phyloP scores from a whole-genome alignment of 2,329 filamentous ascomycete species.

The Triangularia verruculosa region DNA sequence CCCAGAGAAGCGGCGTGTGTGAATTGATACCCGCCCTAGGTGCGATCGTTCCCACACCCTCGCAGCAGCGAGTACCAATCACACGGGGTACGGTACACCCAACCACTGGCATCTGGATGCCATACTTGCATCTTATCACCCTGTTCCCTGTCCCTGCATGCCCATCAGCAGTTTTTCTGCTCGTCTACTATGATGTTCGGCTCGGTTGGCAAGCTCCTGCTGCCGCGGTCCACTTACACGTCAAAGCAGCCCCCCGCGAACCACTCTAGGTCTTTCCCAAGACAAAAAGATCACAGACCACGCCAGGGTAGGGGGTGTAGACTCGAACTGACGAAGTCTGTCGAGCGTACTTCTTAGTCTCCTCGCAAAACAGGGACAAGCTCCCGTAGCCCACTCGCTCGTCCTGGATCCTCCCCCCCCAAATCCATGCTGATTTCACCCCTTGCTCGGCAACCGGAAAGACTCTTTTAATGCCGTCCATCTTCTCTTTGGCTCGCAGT shows the following conservation, averaged over 20 bases:
- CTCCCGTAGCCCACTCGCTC: slow-evolving; percentile 2
- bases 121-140: background rate
- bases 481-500: slow-evolving; percentile 18
- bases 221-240: slow-evolving; percentile 16
- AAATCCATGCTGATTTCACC: slow-evolving; percentile 23
- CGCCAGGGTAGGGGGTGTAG: slow-evolving; percentile 9
- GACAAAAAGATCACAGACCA: background rate
- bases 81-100: slow-evolving; percentile 18
- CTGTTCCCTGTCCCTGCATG: background rate
- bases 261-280: slow-evolving; percentile 2
- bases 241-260: slow-evolving; percentile 10
- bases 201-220: slow-evolving; percentile 1
- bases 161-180: background rate
- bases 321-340: background rate
- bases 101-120: background rate
- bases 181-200: slow-evolving; percentile 3
- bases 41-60: slow-evolving; percentile 1
- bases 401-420: slow-evolving; percentile 13
- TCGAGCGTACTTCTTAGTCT: background rate
- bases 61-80: slow-evolving; percentile 6
- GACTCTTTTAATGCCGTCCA: slow-evolving; percentile 14
- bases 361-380: slow-evolving; percentile 7
- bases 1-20: background rate
- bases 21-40: slow-evolving; percentile 5
- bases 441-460: slow-evolving; percentile 24